These are phyloP conservation scores for Sphenostylis stenocarpa DNA, from an alignment of 306 rosid species.

Conservation along the genomic window DNA sequence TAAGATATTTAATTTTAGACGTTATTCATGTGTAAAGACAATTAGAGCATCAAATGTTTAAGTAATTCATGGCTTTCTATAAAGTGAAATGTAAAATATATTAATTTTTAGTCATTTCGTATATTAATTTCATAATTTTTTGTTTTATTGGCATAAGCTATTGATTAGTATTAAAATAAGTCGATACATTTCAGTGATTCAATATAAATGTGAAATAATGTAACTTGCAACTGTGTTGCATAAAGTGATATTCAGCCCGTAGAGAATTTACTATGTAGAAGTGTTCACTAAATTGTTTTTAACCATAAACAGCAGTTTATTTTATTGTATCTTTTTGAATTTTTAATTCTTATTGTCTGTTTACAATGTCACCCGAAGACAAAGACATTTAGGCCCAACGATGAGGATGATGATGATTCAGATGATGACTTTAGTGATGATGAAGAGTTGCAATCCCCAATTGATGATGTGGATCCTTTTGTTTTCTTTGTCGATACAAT, in stretches of 20 bases:
- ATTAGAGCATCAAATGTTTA: too few relatives aligned
- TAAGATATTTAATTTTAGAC: constrained; percentile 10
- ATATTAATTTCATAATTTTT: neutral
- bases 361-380: constrained; percentile 47
- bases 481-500: constrained; percentile 79
- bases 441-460: constrained; percentile 89
- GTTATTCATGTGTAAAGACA: neutral
- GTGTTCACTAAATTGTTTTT: neutral
- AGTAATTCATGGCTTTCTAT: too few relatives aligned
- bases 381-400: constrained; percentile 61
- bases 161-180: neutral
- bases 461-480: constrained; percentile 96
- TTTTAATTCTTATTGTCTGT: constrained; percentile 4
- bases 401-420: constrained; percentile 58
- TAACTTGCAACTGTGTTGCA: neutral
- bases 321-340: constrained; percentile 5
- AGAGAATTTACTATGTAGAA: neutral
- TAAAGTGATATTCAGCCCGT: neutral
- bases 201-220: neutral
- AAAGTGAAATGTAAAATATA: neutral
- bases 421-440: constrained; percentile 87
- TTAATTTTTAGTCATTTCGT: neutral
- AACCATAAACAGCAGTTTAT: neutral
- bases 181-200: neutral
- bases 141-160: neutral